Base-by-base conservation (phyloP, 345 rosid species). In the Gossypium bickii region DNA sequence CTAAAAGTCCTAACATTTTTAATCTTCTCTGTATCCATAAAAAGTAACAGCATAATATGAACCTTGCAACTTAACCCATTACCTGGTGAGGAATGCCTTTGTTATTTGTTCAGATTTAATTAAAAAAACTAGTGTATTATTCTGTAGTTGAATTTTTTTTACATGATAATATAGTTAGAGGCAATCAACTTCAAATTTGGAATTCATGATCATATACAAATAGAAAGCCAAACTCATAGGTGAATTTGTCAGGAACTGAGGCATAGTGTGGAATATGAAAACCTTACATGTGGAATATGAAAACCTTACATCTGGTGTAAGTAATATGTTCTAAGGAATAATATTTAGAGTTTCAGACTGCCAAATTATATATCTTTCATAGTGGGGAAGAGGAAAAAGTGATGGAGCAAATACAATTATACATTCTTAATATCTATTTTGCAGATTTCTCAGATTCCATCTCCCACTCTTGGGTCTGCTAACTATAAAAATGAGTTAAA, bases 401-500 rank as follows among this genome's bases (percentile, higher is more conserved):
- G 72, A 79, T 61, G 76, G 74, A 76, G 80, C 80, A 78, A 82
- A 78, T 53, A 75, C 75, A 74, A 61, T 66, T 72, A 80, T 77
- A 81, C 78, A 81, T 75, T 73, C 52, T 81, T 73, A 79, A 69
- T 75, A 79, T 58, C 52, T 62, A 84, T 68, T 75, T 77, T 70
- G 81, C 38, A 60, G 74, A 56, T 62, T 51, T 77, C 81, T 70
- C 51, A 75, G 66, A 81, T 77, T 9, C 52, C 73, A 63, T 74
- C 87, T 77, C 78, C 83, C 73, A 81, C 81, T 55, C 82, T 75
- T 70, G 75, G 72, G 73, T 73, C 81, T 77, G 77, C 77, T 76
- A 80, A 29, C 38, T 29, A 29, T 29, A 29, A 73, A 78, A 78
- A 73, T 70, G 67, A 65, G 60, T 61, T 75, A 74, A 74, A 78